A percentile compares a stretch with the other conserved stretches of the same genome.
phyloP scores from a whole-genome alignment of 768 basidiomycete genomes.

The Pulveroboletus ravenelii region DNA sequence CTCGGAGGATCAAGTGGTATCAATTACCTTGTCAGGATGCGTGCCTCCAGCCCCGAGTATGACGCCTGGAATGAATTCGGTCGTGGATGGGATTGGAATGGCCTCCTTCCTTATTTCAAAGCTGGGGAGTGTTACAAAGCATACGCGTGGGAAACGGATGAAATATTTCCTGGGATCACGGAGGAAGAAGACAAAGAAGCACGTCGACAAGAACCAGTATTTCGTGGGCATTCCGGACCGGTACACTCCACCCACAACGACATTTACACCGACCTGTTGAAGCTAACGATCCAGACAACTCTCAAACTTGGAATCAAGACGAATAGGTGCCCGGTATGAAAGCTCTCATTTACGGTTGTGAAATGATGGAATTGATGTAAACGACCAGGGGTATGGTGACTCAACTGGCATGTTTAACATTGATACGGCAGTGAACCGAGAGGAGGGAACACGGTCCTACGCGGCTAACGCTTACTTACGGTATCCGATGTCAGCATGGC shows the following conservation, averaged over 20 bases:
- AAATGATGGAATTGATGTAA: not conserved
- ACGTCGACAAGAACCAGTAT: slow-evolving; percentile 5
- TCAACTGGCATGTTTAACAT: slow-evolving; percentile 18
- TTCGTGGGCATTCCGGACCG: slow-evolving; percentile 10
- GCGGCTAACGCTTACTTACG: slow-evolving; percentile 16
- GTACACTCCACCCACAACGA: slow-evolving; percentile 14
- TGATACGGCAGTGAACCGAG: slow-evolving; percentile 15
- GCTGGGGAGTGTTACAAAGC: slow-evolving; percentile 7
- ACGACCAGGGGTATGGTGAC: slow-evolving; percentile 6
- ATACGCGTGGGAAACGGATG: slow-evolving; percentile 7
- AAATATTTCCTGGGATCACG: slow-evolving; percentile 13
- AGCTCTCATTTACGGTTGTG: not conserved
- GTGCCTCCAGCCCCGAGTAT: slow-evolving; percentile 17
- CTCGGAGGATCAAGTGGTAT: slow-evolving; percentile 20
- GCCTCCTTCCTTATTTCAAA: slow-evolving; percentile 16
- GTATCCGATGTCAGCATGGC: slow-evolving; percentile 3
- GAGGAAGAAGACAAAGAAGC: slow-evolving; percentile 9
- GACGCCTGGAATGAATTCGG: slow-evolving; percentile 18
- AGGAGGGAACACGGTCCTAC: slow-evolving; percentile 14
- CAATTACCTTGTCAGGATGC: slow-evolving; percentile 17
- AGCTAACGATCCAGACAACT: slow-evolving; percentile 9
- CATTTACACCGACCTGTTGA: slow-evolving; percentile 12
- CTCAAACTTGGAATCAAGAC: slow-evolving; percentile 11
- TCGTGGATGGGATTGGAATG: slow-evolving; percentile 14
- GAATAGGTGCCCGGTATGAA: slow-evolving; percentile 10